Percentiles rank a stretch among this genome's conserved stretches.
phyloP scores from a whole-genome alignment of 805 yeast species.

The Yarrowia deformans region DNA sequence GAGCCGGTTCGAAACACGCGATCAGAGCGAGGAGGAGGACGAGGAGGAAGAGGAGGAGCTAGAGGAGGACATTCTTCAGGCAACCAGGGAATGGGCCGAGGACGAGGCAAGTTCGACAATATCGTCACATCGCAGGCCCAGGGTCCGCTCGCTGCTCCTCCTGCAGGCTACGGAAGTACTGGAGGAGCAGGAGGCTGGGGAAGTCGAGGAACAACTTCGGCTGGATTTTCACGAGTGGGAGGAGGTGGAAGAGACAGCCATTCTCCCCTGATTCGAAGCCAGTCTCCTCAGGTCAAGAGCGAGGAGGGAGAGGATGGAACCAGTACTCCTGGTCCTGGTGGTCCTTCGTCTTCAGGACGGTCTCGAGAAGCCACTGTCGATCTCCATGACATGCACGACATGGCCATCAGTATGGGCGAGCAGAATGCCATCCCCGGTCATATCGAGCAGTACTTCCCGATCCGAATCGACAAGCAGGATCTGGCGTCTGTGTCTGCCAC shows the following conservation, averaged over 20 bases:
- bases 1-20: slow-evolving; percentile 35
- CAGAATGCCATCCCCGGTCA: slow-evolving; percentile 40
- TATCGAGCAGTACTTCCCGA: slow-evolving; percentile 45
- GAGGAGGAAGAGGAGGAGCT: slow-evolving; percentile 43
- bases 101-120: slow-evolving; percentile 44
- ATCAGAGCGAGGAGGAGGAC: slow-evolving; percentile 40
- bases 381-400: slow-evolving; percentile 27
- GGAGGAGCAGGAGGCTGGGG: slow-evolving; percentile 21
- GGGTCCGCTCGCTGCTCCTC: slow-evolving; percentile 52
- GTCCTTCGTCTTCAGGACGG: background rate
- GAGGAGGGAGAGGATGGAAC: slow-evolving; percentile 25
- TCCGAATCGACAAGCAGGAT: slow-evolving; percentile 44
- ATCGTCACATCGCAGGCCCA: slow-evolving; percentile 46
- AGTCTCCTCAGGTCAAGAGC: slow-evolving; percentile 26
- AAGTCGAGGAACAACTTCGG: slow-evolving; percentile 13
- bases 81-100: slow-evolving; percentile 13
- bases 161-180: slow-evolving; percentile 42
- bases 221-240: slow-evolving; percentile 19
- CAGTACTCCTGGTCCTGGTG: slow-evolving; percentile 3
- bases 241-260: slow-evolving; percentile 20
- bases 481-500: slow-evolving; percentile 37
- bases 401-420: slow-evolving; percentile 35
- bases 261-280: slow-evolving; percentile 30
- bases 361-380: slow-evolving; percentile 24
- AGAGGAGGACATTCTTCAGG: slow-evolving; percentile 37